Conservation (phyloP, 2,329 filamentous ascomycete species). For the Talaromyces sp. region DNA sequence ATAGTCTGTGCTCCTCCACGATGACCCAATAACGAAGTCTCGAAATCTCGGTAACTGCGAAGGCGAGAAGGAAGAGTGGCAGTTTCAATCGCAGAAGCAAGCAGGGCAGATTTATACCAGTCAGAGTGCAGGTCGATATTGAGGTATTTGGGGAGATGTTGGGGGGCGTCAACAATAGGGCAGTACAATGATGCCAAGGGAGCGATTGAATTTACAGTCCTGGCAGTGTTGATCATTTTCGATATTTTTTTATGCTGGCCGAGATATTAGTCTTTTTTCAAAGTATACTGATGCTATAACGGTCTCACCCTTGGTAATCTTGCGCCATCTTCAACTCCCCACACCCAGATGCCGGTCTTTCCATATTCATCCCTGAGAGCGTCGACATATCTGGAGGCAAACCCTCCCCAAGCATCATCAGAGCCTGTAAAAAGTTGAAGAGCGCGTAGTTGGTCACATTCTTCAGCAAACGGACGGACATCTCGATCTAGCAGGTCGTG, state of each 20-base stretch:
- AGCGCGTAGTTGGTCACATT: constrained; percentile 88
- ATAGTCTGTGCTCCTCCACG: constrained; percentile 71
- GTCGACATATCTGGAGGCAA: constrained; percentile 70
- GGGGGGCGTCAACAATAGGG: constrained; percentile 65
- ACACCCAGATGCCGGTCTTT: constrained; percentile 82
- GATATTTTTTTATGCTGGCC: constrained; percentile 56
- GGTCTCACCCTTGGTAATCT: constrained; percentile 53
- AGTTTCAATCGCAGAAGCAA: constrained; percentile 74
- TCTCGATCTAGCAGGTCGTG: constrained; percentile 89
- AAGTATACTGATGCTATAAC: background rate
- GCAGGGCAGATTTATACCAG: constrained; percentile 78
- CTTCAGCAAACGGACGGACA: constrained; percentile 80
- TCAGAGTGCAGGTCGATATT: constrained; percentile 60
- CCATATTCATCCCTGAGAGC: constrained; percentile 84
- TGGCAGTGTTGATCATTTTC: constrained; percentile 70
- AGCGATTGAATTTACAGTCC: constrained; percentile 65
- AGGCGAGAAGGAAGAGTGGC: constrained; percentile 70
- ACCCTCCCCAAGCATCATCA: constrained; percentile 80
- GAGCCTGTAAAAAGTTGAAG: constrained; percentile 71
- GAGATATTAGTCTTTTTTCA: constrained; percentile 2
- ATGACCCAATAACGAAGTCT: constrained; percentile 50
- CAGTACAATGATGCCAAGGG: constrained; percentile 73
- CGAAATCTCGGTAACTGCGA: constrained; percentile 36
- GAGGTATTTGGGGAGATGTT: constrained; percentile 56
- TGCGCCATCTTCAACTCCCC: constrained; percentile 68